A percentile compares a stretch with the other conserved stretches of the same genome.
Conservation (phyloP, 2,329 filamentous ascomycete genomes). For the Shiraia sp. region DNA sequence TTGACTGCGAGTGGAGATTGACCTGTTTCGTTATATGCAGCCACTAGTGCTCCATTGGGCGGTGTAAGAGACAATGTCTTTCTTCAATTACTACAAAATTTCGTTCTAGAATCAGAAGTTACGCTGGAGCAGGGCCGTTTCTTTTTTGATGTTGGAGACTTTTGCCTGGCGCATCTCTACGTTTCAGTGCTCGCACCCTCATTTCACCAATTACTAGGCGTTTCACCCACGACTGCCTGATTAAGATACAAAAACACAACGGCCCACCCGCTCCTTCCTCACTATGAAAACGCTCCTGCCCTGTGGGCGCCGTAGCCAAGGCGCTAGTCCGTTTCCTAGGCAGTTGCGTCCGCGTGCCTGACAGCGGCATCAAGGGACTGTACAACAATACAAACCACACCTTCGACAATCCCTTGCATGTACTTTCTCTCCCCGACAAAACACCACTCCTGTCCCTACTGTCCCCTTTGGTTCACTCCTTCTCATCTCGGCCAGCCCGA, state of each 20-base stretch:
- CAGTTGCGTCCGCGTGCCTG: slow-evolving; percentile 13
- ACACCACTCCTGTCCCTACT: slow-evolving; percentile 21
- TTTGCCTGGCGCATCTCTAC: slow-evolving; percentile 14
- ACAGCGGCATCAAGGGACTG: slow-evolving; percentile 1
- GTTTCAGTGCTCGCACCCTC: slow-evolving; percentile 26
- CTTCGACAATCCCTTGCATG: slow-evolving; percentile 15
- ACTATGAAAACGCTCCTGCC: slow-evolving; percentile 9
- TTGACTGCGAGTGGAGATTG: too few relatives aligned
- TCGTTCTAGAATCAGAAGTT: not conserved
- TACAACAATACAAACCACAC: slow-evolving; percentile 17
- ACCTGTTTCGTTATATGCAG: too few relatives aligned
- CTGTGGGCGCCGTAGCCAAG: slow-evolving; percentile 15
- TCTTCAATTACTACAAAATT: too few relatives aligned
- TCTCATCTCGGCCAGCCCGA: slow-evolving; percentile 21
- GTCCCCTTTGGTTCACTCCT: slow-evolving; percentile 14
- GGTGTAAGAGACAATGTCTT: too few relatives aligned
- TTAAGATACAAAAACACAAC: slow-evolving; percentile 10
- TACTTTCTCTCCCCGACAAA: slow-evolving; percentile 12
- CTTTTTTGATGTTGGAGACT: too few relatives aligned
- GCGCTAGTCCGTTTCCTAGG: slow-evolving; percentile 12
- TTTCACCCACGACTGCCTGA: slow-evolving; percentile 22
- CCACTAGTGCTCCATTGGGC: too few relatives aligned
- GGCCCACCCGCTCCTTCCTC: slow-evolving; percentile 10
- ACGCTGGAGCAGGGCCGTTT: not conserved
- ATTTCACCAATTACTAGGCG: slow-evolving; percentile 16